A percentile compares a stretch with the other conserved stretches of the same genome.
Conservation (phyloP, 2,329 filamentous ascomycete species). For the Gliomastix tumulicola region DNA sequence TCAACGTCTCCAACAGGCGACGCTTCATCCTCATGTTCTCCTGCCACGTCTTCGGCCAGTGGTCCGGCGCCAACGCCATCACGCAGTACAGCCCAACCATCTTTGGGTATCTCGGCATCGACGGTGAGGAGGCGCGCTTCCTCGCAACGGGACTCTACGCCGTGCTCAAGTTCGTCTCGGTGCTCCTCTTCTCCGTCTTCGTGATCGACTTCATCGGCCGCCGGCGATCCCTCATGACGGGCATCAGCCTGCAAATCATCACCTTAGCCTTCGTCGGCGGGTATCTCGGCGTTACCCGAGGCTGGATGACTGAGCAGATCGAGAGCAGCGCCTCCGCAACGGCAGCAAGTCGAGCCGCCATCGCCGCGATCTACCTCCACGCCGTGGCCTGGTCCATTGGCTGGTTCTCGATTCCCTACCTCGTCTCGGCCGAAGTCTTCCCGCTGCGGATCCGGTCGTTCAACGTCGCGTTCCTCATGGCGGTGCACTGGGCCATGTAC, state of each 20-base stretch:
- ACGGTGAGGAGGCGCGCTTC: slow-evolving; percentile 12
- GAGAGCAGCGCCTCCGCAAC: slow-evolving; percentile 10
- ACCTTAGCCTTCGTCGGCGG: slow-evolving; percentile 19
- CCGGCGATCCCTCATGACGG: slow-evolving; percentile 22
- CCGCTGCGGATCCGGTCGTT: slow-evolving; percentile 31
- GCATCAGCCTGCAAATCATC: slow-evolving; percentile 20
- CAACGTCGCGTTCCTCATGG: slow-evolving; percentile 32
- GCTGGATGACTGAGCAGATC: slow-evolving; percentile 9
- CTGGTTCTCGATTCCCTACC: slow-evolving; percentile 36
- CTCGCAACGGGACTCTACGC: slow-evolving; percentile 16
- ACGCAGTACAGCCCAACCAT: slow-evolving; percentile 19
- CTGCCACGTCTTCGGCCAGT: slow-evolving; percentile 16
- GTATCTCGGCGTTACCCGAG: slow-evolving; percentile 19
- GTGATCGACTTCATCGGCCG: slow-evolving; percentile 20
- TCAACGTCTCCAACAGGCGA: slow-evolving; percentile 14
- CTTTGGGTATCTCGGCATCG: slow-evolving; percentile 17
- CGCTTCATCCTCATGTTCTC: slow-evolving; percentile 21
- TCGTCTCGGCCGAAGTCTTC: slow-evolving; percentile 36
- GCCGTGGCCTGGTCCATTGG: slow-evolving; percentile 38
- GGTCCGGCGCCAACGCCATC: slow-evolving; percentile 19
- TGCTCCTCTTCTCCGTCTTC: slow-evolving; percentile 16
- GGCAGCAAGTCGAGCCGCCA: slow-evolving; percentile 26
- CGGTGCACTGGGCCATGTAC: slow-evolving; percentile 30
- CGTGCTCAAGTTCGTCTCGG: slow-evolving; percentile 18
- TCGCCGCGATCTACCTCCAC: slow-evolving; percentile 34